Base-by-base conservation (phyloP, 148 eudicot species). In the Rhododendron mucronatum region DNA sequence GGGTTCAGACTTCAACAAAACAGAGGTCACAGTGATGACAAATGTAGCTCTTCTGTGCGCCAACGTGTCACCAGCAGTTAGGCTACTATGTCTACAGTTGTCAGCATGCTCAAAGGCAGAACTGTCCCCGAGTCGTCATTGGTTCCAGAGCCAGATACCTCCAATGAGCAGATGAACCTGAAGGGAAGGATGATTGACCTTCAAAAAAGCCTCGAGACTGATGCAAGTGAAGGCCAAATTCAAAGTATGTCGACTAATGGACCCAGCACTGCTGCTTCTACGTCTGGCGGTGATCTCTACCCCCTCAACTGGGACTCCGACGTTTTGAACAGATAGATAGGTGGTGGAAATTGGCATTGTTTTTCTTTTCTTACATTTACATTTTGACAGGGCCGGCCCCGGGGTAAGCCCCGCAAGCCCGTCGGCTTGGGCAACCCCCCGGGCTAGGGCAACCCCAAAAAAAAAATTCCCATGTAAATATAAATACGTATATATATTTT, bases 81-180 rank as follows among this genome's bases (percentile, higher is more conserved):
- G 90, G 84, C 90, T 21, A 7, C 76, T 4, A 88, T 88, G 90
- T 88, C 90, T 41, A 69, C 88, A 7, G 88, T 86, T 26, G 88
- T 83, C 7, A 83, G 86, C 86, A 79, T 86, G 82, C 84, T 88
- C 4, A 86, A 88, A 84, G 86, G 88, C 26, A 21, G 55, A 45
- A 51, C 48, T 7, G 35, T 47, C 26, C 33, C 48, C 44, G 28
- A 76, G 51, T 65, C 51, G 12, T 9, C 51, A 1, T 35, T 35
- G 37, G 47, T 76, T 61, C 15, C 55, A 35, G 83, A 65, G 11
- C 12, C 28, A 21, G 78, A 55, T 21, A 28, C 28, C 50, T 84
- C 59, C n/a, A 15, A 5, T 21, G 55, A 15, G 4, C 7, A 75
- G 7, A 26, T 28, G n/a, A 63, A 78, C 2, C 37, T 35, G 37